phyloP scores from a whole-genome alignment of 495 filamentous ascomycete genomes.

The Penicillium bovifimosum region DNA sequence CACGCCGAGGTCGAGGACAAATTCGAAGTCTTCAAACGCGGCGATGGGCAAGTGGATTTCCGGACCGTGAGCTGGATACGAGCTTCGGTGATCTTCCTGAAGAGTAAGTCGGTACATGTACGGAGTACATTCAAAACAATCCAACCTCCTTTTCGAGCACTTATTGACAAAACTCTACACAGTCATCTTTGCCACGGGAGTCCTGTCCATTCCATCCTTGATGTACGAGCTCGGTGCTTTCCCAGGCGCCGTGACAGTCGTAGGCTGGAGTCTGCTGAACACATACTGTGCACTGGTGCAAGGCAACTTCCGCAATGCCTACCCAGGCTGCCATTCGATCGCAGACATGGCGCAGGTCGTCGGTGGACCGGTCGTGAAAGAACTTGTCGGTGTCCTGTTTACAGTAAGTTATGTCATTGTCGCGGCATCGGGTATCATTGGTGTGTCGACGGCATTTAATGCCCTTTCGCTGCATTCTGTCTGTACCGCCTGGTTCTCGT shows the following conservation, averaged over 20 bases:
- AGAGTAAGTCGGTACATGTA: too few relatives aligned
- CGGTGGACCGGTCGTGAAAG: constrained; percentile 47
- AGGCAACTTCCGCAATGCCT: too few relatives aligned
- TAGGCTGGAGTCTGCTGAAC: too few relatives aligned
- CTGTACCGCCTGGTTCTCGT: constrained; percentile 43
- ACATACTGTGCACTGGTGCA: too few relatives aligned
- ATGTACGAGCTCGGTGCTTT: too few relatives aligned
- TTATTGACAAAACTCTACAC: too few relatives aligned
- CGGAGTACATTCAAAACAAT: too few relatives aligned
- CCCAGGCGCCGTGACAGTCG: too few relatives aligned
- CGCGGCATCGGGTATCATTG: constrained; percentile 44
- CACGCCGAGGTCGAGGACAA: constrained; percentile 21
- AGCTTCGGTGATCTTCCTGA: constrained; percentile 45
- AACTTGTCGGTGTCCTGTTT: constrained; percentile 41
- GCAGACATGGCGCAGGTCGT: constrained; percentile 66
- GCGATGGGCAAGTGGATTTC: constrained; percentile 47
- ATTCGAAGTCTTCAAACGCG: constrained; percentile 48
- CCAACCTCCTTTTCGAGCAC: too few relatives aligned
- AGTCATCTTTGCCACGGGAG: too few relatives aligned
- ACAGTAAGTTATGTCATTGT: constrained; percentile 44
- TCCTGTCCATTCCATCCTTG: too few relatives aligned
- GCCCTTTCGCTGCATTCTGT: constrained; percentile 42
- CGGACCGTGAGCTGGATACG: constrained; percentile 54
- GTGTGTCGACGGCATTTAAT: constrained; percentile 47
- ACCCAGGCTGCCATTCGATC: constrained; percentile 34